These are phyloP conservation scores for Pittosporum tobira DNA, from an alignment of 129 eudicot genomes.

Conservation along the genomic window DNA sequence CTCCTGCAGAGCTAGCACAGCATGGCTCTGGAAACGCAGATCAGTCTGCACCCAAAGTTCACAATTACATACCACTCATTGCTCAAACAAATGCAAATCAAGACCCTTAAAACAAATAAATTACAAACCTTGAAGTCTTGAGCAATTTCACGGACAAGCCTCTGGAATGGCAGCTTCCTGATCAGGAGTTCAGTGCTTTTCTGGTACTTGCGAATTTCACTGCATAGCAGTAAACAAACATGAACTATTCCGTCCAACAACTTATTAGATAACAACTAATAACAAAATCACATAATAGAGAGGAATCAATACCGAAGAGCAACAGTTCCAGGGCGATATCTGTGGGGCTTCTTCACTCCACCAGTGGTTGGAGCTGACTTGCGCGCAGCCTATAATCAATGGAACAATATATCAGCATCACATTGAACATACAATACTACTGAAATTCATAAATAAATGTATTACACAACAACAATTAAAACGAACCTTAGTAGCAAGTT, in stretches of 20 bases:
- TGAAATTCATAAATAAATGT: background rate
- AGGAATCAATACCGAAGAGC: slow-evolving; percentile 28
- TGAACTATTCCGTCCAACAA: background rate
- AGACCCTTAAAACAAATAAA: too few species aligned
- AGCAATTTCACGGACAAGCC: slow-evolving; percentile 92
- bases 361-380: slow-evolving; percentile 37
- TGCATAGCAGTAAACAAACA: slow-evolving; percentile 1
- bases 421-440: background rate
- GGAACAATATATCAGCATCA: background rate
- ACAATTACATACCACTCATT: background rate
- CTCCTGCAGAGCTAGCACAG: slow-evolving; percentile 41
- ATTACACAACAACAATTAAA: background rate
- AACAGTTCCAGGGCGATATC: slow-evolving; percentile 43
- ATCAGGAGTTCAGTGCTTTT: slow-evolving; percentile 83
- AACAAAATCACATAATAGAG: background rate
- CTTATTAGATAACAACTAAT: background rate
- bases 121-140: slow-evolving; percentile 70
- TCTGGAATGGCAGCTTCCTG: slow-evolving; percentile 87
- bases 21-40: slow-evolving; percentile 83
- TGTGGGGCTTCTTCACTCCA: slow-evolving; percentile 36
- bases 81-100: background rate
- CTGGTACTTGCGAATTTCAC: slow-evolving; percentile 95
- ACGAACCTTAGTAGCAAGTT: slow-evolving; percentile 36
- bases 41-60: slow-evolving; percentile 43
- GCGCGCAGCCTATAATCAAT: slow-evolving; percentile 32